Base-by-base conservation (phyloP, 768 basidiomycete species). In the Naganishia vishniacii region DNA sequence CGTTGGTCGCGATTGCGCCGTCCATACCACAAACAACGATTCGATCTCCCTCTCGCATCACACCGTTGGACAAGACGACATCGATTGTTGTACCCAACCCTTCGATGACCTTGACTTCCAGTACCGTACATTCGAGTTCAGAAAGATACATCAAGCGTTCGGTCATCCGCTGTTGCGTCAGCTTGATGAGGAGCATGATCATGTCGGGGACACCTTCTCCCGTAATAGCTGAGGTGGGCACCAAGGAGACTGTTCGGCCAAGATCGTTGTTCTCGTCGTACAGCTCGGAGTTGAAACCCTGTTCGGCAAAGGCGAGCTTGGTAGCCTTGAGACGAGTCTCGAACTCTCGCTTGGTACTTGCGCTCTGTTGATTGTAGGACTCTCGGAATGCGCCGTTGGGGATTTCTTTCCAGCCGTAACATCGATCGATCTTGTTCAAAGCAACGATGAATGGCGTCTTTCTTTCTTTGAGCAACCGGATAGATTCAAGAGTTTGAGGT, bases 361-460 rank as follows among this genome's bases (percentile, higher is more conserved):
- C 82, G 67, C 81, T 79, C 78, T 99, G 95, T 75, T 88, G 86
- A 18, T 85, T 86, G 48, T 97, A 81, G 9, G 91, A 91, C 75
- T 92, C 91, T 61, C 82, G 86, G 85, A 97, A 95, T 18, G 89
- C 89, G 61, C 87, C 89, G 78, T 98, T 87, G 1, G 92, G 89
- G 28, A 85, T 95, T 8, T 91, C 76, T 69, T 88, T 81, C 95
- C 95, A 99, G 66, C 88, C 87, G 75, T 94, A 98, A 76, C 97
- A 84, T 80, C 95, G 90, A 81, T 99, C 95, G 74, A 99, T 95
- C 91, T 99, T 97, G 81, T 99, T 99, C 48, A 99, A 81, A 5
- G 95, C 95, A 49, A 99, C 94, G 62, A 99, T 95, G 81, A 99
- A 99, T 0, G 95, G 95, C 8, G 94, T 98, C 80, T 95, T 95